phyloP scores from a whole-genome alignment of 805 yeast genomes.

The Saccharomycopsis sp. region DNA sequence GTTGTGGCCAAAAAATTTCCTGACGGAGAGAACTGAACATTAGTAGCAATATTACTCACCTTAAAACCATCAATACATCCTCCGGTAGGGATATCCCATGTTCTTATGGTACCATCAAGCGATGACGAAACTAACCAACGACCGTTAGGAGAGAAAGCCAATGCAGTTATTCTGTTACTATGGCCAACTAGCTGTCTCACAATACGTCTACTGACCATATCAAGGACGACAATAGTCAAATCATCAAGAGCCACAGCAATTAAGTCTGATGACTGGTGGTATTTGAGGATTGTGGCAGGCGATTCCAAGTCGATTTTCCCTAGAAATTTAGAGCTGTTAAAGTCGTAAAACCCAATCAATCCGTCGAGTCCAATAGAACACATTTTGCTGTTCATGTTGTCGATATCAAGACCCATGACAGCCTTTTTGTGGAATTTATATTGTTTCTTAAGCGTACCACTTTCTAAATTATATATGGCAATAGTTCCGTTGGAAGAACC shows the following conservation, averaged over 20 bases:
- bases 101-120: conserved; percentile 80
- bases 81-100: conserved; percentile 98
- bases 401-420: conserved; percentile 83
- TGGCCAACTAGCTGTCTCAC: conserved; percentile 91
- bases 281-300: conserved; percentile 70
- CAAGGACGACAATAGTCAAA: conserved; percentile 75
- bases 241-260: conserved; percentile 84
- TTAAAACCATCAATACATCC: conserved; percentile 90
- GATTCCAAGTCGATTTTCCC: conserved; percentile 65
- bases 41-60: conserved; percentile 73
- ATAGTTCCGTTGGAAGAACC: conserved; percentile 86
- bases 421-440: conserved; percentile 67
- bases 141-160: conserved; percentile 92
- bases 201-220: conserved; percentile 69
- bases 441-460: conserved; percentile 73
- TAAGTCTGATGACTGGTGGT: conserved; percentile 78
- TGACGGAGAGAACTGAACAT: conserved; percentile 71
- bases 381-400: conserved; percentile 85
- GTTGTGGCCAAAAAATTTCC: conserved; percentile 91
- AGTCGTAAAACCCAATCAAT: conserved; percentile 77
- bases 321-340: conserved; percentile 58
- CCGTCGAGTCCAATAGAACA: conserved; percentile 89
- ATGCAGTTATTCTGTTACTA: conserved; percentile 73
- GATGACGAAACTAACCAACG: conserved; percentile 87
- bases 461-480: conserved; percentile 82